Base-by-base conservation (phyloP, 768 basidiomycete species). In the Pleurotus pulmonarius region DNA sequence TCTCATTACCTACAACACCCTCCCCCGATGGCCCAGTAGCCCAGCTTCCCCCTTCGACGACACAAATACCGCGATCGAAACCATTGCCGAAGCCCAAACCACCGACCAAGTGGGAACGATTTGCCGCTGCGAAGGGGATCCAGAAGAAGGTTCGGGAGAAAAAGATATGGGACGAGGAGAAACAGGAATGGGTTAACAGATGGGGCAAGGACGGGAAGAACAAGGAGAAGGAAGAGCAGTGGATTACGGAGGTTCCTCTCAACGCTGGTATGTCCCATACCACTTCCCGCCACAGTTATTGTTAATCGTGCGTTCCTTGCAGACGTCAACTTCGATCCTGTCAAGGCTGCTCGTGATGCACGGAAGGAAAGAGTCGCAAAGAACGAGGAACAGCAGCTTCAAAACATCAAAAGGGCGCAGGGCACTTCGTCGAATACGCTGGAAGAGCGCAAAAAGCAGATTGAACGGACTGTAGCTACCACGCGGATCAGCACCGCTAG, bases 31-130 rank as follows among this genome's bases (percentile, higher is more conserved):
- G 95, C 1, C 92, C 92, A 0, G 77, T 93, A 48, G 92, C 89
- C 1, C 78, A 83, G 56, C 87, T 97, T 3, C 95, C 96, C 0
- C 65, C 83, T 1, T 89, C 92, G 2, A 82, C 78, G 1, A 91
- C 88, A 24, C 75, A 77, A 46, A 82, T 98, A 1, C 97, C 97
- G 0, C 83, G 97, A 20, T 82, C 94, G 26, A 98, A 99, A 69
- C 92, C 91, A 0, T 77, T 98, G 2, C 97, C 95, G 0, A 95
- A 94, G 65, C 89, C 90, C 2, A 97, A 96, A 72, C 87, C 88
- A 7, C 85, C 80, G 34, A 98, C 96, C 5, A 98, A 97, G 71
- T 99, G 97, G 97, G 92, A 98, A 75, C 79, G 83, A 56, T 99
- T 98, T 65, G 96, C 96, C 4, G 85, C 86, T 46, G 87, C 91